Evolutionary conservation across 73 alveolate species (phyloP).

Genomic region (Paramecium pentaurelia): DNA sequence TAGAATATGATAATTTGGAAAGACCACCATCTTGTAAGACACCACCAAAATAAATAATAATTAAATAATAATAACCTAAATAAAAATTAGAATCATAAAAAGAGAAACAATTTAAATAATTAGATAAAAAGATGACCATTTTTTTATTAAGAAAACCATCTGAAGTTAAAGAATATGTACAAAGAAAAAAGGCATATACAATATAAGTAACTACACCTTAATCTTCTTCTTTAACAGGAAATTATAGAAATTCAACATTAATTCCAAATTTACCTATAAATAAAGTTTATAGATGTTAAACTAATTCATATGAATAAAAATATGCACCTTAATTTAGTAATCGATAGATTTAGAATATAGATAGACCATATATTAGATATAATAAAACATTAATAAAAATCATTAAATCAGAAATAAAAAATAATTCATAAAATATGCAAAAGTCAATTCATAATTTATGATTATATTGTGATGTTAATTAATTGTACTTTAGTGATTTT

Average conservation of each 20-base stretch:
- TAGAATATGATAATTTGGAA: neutral
- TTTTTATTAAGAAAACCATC: neutral
- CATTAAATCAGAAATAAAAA: neutral
- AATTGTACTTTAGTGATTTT: neutral
- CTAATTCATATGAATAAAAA: neutral
- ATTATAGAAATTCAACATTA: neutral
- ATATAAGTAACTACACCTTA: neutral
- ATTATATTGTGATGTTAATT: neutral
- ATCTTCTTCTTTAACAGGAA: neutral
- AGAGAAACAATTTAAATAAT: neutral
- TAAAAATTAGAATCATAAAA: neutral
- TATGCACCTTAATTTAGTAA: neutral
- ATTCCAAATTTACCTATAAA: neutral
- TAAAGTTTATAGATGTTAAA: neutral
- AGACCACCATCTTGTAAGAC: constrained; percentile 10
- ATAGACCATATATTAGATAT: neutral
- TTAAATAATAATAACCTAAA: neutral
- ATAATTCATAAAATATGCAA: neutral
- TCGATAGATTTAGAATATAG: neutral
- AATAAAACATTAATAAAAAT: neutral
- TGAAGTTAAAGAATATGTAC: neutral
- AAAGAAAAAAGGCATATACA: neutral
- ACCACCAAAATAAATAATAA: neutral
- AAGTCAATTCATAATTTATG: neutral
- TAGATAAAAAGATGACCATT: neutral